Evolutionary conservation across 1,284 basidiomycete species (phyloP).

Genomic region (Vanrija humicola): DNA sequence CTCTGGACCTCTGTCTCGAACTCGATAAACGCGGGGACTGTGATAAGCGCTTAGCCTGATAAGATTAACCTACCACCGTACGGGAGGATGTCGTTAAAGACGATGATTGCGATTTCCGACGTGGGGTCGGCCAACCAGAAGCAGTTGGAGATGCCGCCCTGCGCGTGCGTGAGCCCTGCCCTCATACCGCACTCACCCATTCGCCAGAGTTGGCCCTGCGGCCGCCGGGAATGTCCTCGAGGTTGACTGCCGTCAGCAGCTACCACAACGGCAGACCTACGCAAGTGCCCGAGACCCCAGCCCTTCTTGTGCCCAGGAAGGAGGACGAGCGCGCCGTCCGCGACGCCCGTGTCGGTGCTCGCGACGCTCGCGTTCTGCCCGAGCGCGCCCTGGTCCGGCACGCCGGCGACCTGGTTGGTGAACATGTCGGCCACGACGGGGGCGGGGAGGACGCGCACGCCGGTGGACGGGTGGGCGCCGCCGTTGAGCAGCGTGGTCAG

Average conservation of each 20-base stretch:
- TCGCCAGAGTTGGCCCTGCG: slow-evolving; percentile 19
- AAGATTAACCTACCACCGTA: no score
- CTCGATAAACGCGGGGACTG: slow-evolving; percentile 17
- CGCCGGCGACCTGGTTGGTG: slow-evolving; percentile 13
- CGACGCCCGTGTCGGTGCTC: slow-evolving; percentile 9
- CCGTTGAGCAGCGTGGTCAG: slow-evolving; percentile 16
- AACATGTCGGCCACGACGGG: slow-evolving; percentile 20
- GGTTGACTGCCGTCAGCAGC: slow-evolving; percentile 12
- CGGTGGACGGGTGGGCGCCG: slow-evolving; percentile 10
- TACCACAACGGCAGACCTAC: slow-evolving; percentile 5
- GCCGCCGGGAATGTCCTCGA: slow-evolving; percentile 19
- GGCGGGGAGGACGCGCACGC: slow-evolving; percentile 12
- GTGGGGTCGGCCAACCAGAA: slow-evolving; percentile 24
- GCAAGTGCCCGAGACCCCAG: slow-evolving; percentile 21
- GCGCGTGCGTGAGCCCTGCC: not conserved
- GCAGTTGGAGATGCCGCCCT: slow-evolving; percentile 23
- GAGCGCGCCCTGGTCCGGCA: slow-evolving; percentile 18
- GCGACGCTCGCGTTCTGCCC: slow-evolving; percentile 4
- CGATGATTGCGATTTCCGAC: slow-evolving; percentile 7
- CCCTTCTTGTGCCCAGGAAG: slow-evolving; percentile 14
- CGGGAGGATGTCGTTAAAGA: no score
- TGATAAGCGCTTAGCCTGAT: not conserved
- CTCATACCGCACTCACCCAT: slow-evolving; percentile 14
- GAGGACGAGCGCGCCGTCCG: slow-evolving; percentile 8
- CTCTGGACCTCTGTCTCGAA: slow-evolving; percentile 13